Conservation (phyloP, 768 basidiomycete species). For the Pisolithus tinctorius region DNA sequence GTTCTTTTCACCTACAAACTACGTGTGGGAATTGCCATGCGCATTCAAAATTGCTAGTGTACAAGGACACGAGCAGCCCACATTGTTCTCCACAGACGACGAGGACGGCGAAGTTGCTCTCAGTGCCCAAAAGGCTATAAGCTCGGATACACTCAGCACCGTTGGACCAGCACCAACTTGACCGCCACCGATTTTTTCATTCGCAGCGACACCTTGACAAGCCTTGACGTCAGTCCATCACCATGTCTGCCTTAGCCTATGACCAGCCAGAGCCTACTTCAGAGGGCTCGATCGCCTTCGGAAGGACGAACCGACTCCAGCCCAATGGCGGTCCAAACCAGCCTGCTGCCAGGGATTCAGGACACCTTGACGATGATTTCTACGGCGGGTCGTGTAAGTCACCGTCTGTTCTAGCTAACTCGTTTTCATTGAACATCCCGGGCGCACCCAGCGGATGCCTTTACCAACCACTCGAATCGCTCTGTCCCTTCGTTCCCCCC, state of each 20-base stretch:
- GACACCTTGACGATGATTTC: conserved; percentile 9
- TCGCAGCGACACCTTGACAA: not conserved
- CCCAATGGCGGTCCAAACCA: conserved; percentile 6
- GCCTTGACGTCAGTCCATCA: not conserved
- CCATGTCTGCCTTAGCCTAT: conserved; percentile 27
- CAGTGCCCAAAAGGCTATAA: not conserved
- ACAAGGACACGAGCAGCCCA: not conserved
- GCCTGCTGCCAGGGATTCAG: conserved; percentile 4
- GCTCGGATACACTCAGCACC: too few relatives aligned
- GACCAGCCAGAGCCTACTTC: conserved; percentile 15
- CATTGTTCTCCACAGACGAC: not conserved
- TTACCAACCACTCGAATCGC: conserved; percentile 41
- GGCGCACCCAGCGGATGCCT: conserved; percentile 10
- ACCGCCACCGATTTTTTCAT: too few relatives aligned
- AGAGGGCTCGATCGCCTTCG: conserved; percentile 3
- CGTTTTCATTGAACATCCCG: conserved; percentile 4
- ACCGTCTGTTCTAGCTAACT: not conserved
- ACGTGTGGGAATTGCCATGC: not conserved
- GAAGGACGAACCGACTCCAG: not conserved
- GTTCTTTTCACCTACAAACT: not conserved
- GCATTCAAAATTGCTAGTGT: too few relatives aligned
- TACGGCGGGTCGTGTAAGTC: conserved; percentile 18
- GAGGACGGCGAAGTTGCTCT: not conserved
- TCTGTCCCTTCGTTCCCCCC: conserved; percentile 38
- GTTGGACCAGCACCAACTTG: too few relatives aligned